Conservation (phyloP, 2,329 filamentous ascomycete genomes). For the Ophiostoma perfectum region DNA sequence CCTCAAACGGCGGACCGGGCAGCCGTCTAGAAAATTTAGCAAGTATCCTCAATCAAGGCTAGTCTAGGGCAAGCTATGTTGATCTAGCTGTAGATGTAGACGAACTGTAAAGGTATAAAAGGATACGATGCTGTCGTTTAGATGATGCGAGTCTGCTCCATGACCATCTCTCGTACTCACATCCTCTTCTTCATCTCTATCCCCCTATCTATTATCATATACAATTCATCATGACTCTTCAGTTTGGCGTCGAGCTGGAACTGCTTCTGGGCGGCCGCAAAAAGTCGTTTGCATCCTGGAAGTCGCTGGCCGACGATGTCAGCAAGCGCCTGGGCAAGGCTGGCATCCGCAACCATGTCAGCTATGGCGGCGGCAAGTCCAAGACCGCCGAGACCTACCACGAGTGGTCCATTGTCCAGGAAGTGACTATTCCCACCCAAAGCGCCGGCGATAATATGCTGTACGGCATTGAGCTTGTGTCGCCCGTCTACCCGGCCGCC, state of each 20-base stretch:
- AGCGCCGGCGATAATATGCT: conserved; percentile 31
- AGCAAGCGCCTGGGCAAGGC: conserved; percentile 32
- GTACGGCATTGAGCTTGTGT: conserved; percentile 32
- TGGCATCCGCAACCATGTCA: conserved; percentile 35
- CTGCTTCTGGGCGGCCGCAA: conserved; percentile 34
- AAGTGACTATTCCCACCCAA: conserved; percentile 36
- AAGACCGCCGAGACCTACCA: conserved; percentile 33
- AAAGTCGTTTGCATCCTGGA: conserved; percentile 32
- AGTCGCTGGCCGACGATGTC: conserved; percentile 34
- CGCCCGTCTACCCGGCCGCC: conserved; percentile 33
- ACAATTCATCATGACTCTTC: conserved; percentile 23
- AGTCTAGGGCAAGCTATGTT: conserved; percentile 5
- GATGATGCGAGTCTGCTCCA: background rate
- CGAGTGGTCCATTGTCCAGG: conserved; percentile 37
- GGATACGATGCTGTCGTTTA: background rate
- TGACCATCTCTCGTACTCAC: background rate
- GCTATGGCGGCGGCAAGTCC: conserved; percentile 25
- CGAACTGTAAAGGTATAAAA: background rate
- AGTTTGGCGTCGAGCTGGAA: conserved; percentile 39
- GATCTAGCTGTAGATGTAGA: background rate
- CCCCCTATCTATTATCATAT: background rate
- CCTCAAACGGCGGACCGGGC: conserved; percentile 22
- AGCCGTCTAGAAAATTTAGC: conserved; percentile 13
- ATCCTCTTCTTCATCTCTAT: background rate
- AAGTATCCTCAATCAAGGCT: conserved; percentile 20